These are phyloP conservation scores for Tephrocybe sp. DNA, from an alignment of 768 basidiomycete genomes.

Conservation along the genomic window DNA sequence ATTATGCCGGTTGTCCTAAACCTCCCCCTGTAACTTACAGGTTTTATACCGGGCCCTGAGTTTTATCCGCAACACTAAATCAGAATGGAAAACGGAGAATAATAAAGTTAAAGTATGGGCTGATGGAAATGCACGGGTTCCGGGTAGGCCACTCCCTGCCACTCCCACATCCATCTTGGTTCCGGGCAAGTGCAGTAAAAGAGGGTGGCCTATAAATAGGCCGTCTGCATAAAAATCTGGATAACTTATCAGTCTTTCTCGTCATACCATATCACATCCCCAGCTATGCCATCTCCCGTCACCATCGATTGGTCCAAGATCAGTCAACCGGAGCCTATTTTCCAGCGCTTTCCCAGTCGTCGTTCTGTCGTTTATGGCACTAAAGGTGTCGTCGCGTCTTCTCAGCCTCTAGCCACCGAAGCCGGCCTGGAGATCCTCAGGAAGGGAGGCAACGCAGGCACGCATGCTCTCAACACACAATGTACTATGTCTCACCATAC, in stretches of 20 bases:
- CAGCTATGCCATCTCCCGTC: constrained; percentile 32
- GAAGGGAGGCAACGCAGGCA: constrained; percentile 95
- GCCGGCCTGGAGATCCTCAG: constrained; percentile 90
- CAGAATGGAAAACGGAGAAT: no score
- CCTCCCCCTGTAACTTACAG: no score
- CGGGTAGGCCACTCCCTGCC: no score
- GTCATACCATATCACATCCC: neutral
- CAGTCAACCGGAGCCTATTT: constrained; percentile 59
- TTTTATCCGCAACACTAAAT: no score
- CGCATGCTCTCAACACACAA: constrained; percentile 30
- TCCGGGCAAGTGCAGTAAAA: constrained; percentile 77
- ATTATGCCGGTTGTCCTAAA: no score
- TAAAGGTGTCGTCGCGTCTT: constrained; percentile 84
- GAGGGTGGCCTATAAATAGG: constrained; percentile 26
- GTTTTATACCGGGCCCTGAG: no score
- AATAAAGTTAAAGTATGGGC: constrained; percentile 31
- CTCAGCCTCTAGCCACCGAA: constrained; percentile 88
- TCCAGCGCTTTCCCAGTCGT: constrained; percentile 77
- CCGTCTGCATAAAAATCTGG: no score
- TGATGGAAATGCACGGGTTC: constrained; percentile 48
- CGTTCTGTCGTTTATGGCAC: constrained; percentile 84
- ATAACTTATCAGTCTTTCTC: neutral
- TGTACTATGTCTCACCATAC: neutral
- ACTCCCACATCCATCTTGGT: no score
- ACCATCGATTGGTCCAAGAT: constrained; percentile 57